Evolutionary conservation across 2,329 filamentous ascomycete species (phyloP), one percentile per base, ranked within the genome.

Genomic region (Diaporthe humulicola): DNA sequence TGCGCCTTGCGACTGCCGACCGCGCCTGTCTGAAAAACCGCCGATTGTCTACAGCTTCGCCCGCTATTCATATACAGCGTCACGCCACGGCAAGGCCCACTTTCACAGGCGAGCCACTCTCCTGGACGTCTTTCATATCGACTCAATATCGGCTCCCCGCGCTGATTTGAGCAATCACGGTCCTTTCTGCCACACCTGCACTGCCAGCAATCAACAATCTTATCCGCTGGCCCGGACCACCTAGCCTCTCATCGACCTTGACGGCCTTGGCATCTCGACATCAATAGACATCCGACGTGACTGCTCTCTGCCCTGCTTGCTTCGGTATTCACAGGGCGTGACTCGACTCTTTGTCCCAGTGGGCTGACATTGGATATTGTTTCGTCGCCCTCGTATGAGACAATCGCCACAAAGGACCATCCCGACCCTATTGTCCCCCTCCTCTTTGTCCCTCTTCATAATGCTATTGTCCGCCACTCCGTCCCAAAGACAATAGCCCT

Each of bases 141-240:
- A 52, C 48, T 42, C 64, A 56, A 57, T 70, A 48, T 71, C 67
- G 56, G 52, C 58, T 48, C 25, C n/a, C 45, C 38, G 54, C 52
- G 54, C 66, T 54, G 61, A 70, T 74, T 67, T 56, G 58, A 67
- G 58, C 73, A 71, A 45, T 50, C 70, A 74, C 73, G 60, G 73
- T 72, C 69, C 22, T 56, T 72, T 72, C 73, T 61, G 30, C 50
- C 56, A 60, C 52, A 40, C 48, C 71, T 64, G 50, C 56, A 45
- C 54, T 73, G 60, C 42, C 50, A 67, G 52, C 30, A 45, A 69
- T 56, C 60, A 70, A 71, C 48, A 45, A 61, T 42, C 42, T 69
- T 70, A 74, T 74, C 74, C 74, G 74, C 74, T 38, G 74, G 74
- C 42, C 40, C 74, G 74, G 74, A 76, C 58, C 52, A 72, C n/a